Conservation (phyloP, 2,329 filamentous ascomycete species). For the Aureobasidium sp. region DNA sequence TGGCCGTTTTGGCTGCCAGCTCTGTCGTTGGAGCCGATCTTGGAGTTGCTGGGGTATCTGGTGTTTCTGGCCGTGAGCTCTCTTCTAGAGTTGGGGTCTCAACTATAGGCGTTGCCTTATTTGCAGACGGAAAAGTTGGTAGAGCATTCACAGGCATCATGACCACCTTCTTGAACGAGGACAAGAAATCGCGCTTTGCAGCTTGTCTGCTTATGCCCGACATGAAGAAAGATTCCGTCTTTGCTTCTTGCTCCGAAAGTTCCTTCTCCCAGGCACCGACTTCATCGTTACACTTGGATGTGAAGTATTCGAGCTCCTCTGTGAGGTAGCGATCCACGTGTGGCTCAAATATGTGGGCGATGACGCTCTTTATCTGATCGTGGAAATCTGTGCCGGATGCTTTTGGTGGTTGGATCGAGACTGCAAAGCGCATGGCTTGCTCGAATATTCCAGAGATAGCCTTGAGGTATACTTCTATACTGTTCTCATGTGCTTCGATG, state of each 20-base stretch:
- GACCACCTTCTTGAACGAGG: constrained; percentile 95
- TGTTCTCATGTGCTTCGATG: constrained; percentile 73
- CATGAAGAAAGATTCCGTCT: constrained; percentile 91
- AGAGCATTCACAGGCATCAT: constrained; percentile 97
- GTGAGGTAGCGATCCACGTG: constrained; percentile 90
- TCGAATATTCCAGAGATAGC: constrained; percentile 82
- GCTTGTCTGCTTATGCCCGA: constrained; percentile 88
- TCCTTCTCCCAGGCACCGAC: constrained; percentile 87
- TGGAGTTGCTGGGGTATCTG: constrained; percentile 27
- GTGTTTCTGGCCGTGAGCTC: constrained; percentile 21
- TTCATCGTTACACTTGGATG: constrained; percentile 62
- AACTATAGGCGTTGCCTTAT: constrained; percentile 22
- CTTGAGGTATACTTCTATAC: constrained; percentile 69
- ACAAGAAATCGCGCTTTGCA: constrained; percentile 92
- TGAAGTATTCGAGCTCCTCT: constrained; percentile 84
- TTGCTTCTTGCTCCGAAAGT: constrained; percentile 81
- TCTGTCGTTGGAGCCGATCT: constrained; percentile 75
- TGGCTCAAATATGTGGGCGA: constrained; percentile 72
- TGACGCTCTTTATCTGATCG: constrained; percentile 57
- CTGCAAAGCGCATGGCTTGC: constrained; percentile 70
- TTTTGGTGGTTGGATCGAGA: constrained; percentile 59
- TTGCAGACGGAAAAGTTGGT: constrained; percentile 54
- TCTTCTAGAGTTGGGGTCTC: constrained; percentile 19
- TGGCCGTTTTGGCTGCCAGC: constrained; percentile 90
- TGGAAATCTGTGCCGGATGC: constrained; percentile 52